Conservation (phyloP, 768 basidiomycete genomes). For the Gloeopeniophorella convolvens region DNA sequence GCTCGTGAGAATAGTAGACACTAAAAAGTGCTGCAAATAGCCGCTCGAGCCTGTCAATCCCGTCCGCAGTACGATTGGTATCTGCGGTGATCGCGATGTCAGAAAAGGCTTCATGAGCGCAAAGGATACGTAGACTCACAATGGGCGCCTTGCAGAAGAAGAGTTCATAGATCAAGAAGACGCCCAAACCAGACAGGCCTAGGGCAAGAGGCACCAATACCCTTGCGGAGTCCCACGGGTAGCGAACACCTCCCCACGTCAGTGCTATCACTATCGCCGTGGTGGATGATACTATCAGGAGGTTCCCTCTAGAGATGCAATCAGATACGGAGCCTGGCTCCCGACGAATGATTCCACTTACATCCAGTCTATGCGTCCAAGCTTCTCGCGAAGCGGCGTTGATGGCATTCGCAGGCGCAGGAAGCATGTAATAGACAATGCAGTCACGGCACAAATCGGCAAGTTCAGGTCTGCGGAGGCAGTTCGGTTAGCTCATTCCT, state of each 20-base stretch:
- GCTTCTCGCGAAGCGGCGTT: conserved; percentile 28
- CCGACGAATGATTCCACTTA: conserved; percentile 14
- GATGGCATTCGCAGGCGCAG: conserved; percentile 31
- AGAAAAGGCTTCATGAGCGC: neutral
- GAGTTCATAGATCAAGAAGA: conserved; percentile 35
- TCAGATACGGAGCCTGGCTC: neutral
- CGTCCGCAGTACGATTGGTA: conserved; percentile 29
- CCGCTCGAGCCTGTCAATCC: conserved; percentile 30
- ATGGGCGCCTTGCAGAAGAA: conserved; percentile 29
- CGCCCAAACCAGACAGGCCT: conserved; percentile 33
- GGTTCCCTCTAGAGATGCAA: conserved; percentile 32
- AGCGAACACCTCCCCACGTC: conserved; percentile 39
- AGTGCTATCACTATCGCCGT: conserved; percentile 28
- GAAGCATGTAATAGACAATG: conserved; percentile 25
- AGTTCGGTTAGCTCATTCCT: neutral
- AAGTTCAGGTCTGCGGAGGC: conserved; percentile 34
- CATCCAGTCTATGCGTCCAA: conserved; percentile 35
- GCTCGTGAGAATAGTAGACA: conserved; percentile 21
- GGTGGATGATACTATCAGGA: conserved; percentile 28
- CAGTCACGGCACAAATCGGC: conserved; percentile 29
- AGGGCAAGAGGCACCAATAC: conserved; percentile 37
- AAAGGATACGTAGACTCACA: conserved; percentile 26
- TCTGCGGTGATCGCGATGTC: conserved; percentile 21
- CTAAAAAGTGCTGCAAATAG: conserved; percentile 30
- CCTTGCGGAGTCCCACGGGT: conserved; percentile 34